Base-by-base conservation (phyloP, 768 basidiomycete genomes). In the Hygrophoropsis aurantiaca region DNA sequence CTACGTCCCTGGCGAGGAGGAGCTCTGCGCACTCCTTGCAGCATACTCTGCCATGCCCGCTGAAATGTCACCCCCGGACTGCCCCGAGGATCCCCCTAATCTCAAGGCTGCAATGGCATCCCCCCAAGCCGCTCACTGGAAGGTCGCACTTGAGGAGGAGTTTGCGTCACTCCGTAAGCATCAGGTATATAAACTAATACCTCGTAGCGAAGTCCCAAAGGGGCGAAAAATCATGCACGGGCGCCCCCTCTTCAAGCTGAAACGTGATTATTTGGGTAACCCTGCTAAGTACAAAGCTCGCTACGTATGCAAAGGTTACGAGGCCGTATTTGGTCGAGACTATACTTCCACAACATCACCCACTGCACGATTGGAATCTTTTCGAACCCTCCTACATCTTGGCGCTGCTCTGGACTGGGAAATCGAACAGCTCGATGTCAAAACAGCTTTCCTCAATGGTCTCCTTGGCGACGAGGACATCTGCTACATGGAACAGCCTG, bases 331-430 rank as follows among this genome's bases (percentile, higher is more conserved):
- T 21, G 75, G 77, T 0, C 49, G 60, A 7, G 75, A 80, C 41
- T 80, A 70, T 47, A 61, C 56, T 0, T 62, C 69, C 30, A 74
- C 73, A 0, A 72, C 67, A 36, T 72, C 75, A 35, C 71, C 71
- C 1, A 69, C 66, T 11, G 66, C 67, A 11, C 61, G 64, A 13
- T 63, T 71, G 57, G 72, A 74, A 50, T 69, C 72, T 0, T 61
- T 72, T 39, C 54, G 63, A 0, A 53, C 68, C 3, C 51, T 78
- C 2, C 55, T 72, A 0, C 67, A 73, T 18, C 46, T 74, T 5
- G 70, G 67, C 0, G 69, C 69, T 0, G 3, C 46, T 0, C 37
- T 60, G 0, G 66, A 63, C 27, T 75, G 65, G 68, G 68, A 70
- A 11, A 52, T 69, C 1, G 55, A 65, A 5, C 72, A 75, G 33